A percentile compares a stretch with the other conserved stretches of the same genome.
These are phyloP conservation scores for Balansia obtecta DNA, from an alignment of 2,329 filamentous ascomycete genomes.

Conservation along the genomic window DNA sequence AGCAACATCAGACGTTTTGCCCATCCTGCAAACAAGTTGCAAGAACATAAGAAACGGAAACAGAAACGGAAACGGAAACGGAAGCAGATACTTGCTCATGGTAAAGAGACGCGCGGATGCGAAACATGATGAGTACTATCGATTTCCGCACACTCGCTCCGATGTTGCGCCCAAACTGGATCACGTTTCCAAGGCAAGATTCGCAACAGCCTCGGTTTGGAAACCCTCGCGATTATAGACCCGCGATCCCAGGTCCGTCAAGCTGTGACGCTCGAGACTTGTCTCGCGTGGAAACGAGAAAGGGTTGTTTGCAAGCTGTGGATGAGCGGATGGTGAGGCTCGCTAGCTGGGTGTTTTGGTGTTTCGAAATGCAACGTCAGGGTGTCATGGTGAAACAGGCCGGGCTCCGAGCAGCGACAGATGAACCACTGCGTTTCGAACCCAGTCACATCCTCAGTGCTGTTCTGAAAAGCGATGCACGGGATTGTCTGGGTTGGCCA, in stretches of 20 bases:
- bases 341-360: background rate
- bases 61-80: background rate
- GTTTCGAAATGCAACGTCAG: background rate
- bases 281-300: background rate
- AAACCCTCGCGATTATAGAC: too few species aligned
- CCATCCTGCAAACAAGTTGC: background rate
- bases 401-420: background rate
- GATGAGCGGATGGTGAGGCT: background rate
- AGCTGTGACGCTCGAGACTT: background rate
- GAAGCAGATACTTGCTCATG: too few species aligned
- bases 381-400: background rate
- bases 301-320: background rate
- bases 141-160: background rate
- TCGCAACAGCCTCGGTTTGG: background rate
- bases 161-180: background rate
- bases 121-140: background rate
- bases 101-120: background rate
- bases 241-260: background rate
- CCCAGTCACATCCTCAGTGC: too few species aligned
- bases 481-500: too few species aligned
- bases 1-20: slow-evolving; percentile 1
- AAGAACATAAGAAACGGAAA: background rate
- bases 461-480: too few species aligned
- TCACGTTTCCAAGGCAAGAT: background rate
- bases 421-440: background rate